Base-by-base conservation (phyloP, 305 asterid genomes). In the Fraxinus baroniana region DNA sequence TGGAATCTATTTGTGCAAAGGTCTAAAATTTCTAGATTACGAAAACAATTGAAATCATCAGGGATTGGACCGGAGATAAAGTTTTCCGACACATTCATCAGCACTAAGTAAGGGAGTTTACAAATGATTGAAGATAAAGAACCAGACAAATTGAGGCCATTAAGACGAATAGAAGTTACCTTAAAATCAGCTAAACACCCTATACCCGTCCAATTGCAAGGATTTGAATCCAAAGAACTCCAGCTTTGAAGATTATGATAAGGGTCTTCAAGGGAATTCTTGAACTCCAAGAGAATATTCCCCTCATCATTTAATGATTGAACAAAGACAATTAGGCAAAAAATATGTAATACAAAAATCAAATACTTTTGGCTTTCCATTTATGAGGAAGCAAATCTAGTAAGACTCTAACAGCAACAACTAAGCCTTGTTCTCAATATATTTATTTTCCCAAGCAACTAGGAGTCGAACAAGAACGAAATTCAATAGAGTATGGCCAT, bases 1-100 rank as follows among this genome's bases (percentile, higher is more conserved):
- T 90, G 91, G 81, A 94, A 71, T 77, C 97, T 87, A 62, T 94
- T 94, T 3, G 98, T 94, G 88, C 97, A 94, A 77, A 94, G 97
- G 96, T 93, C 95, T 79, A 94, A 84, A 64, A 86, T 86, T 76
- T 91, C 79, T 10, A 94, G 92, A 60, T 60, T 87, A 1, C 55
- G 84, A 81, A 94, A 94, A 4, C 74, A 78, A 4, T 80, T 55
- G 81, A 93, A 86, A 82, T 86, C 89, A 36, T 49, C 60, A 79
- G 97, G 97, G 72, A 94, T 89, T 17, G 90, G 86, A 37, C 96
- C 98, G 20, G 96, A 92, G 57, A 94, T 87, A 89, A 91, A 91
- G 85, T 93, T 93, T 33, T 33, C 83, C 0, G 98, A 93, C 79
- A 94, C 64, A 76, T 94, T 94, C 57, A 94, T 62, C 39, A 79